Evolutionary conservation across 108 stramenopile species (phyloP).

Genomic region (Conticribra guillardii): DNA sequence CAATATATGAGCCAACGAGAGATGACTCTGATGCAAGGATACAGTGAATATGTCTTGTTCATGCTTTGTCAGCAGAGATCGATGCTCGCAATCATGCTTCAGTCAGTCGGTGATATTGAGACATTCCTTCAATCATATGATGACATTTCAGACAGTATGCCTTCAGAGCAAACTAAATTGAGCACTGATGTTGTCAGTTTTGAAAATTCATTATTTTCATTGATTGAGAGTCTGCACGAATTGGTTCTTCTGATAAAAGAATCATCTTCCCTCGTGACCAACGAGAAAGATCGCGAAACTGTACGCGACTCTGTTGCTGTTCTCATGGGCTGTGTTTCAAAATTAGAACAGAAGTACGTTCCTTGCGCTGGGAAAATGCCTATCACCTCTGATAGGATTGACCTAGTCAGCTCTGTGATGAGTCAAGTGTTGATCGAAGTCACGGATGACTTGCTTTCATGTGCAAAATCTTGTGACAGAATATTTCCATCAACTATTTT

Average conservation of each 20-base stretch:
- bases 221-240: slow-evolving; percentile 58
- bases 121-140: slow-evolving; percentile 28
- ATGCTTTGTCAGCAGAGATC: slow-evolving; percentile 62
- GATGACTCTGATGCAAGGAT: slow-evolving; percentile 71
- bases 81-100: slow-evolving; percentile 40
- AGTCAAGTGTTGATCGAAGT: slow-evolving; percentile 8
- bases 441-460: slow-evolving; percentile 29
- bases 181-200: slow-evolving; percentile 23
- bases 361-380: slow-evolving; percentile 28
- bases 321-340: slow-evolving; percentile 38
- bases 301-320: slow-evolving; percentile 42
- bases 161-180: slow-evolving; percentile 45
- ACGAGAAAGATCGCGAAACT: slow-evolving; percentile 19
- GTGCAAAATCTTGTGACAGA: slow-evolving; percentile 27
- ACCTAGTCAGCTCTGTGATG: slow-evolving; percentile 18
- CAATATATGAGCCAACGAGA: slow-evolving; percentile 79
- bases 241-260: slow-evolving; percentile 50
- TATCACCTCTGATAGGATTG: slow-evolving; percentile 20
- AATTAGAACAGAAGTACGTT: slow-evolving; percentile 36
- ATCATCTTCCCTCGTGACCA: slow-evolving; percentile 32
- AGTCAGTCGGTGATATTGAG: slow-evolving; percentile 31
- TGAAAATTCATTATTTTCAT: slow-evolving; percentile 33
- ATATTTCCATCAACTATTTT: slow-evolving; percentile 32
- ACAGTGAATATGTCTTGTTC: slow-evolving; percentile 64
- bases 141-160: slow-evolving; percentile 40